Evolutionary conservation across 306 rosid genomes (phyloP).

Genomic region (Nissolia schottii): DNA sequence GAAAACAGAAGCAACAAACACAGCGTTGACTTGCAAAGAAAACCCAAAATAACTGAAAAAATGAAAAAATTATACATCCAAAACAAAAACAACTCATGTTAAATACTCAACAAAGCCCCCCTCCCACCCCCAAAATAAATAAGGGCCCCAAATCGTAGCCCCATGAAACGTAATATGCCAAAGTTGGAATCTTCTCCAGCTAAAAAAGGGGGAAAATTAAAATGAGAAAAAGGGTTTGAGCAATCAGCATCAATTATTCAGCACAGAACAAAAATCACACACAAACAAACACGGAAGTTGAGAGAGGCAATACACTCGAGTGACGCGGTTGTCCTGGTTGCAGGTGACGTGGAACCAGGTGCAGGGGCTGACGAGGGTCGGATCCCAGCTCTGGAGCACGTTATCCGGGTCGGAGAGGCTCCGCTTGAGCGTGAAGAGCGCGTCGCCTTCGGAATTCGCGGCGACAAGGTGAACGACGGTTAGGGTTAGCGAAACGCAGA

Average conservation of each 20-base stretch:
- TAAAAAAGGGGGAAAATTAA: not conserved
- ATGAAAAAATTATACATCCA: not conserved
- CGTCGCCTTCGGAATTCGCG: slow-evolving; percentile 88
- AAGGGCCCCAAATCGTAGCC: not conserved
- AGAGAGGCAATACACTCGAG: slow-evolving; percentile 61
- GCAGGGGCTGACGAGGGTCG: slow-evolving; percentile 91
- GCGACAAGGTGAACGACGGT: slow-evolving; percentile 22
- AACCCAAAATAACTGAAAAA: not conserved
- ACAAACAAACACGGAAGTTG: not conserved
- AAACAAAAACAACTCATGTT: not conserved
- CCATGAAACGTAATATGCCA: not conserved
- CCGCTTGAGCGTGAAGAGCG: slow-evolving; percentile 68
- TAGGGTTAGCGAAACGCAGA: slow-evolving; percentile 34
- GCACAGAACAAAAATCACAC: not conserved
- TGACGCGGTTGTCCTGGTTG: slow-evolving; percentile 83
- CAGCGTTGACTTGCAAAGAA: not conserved
- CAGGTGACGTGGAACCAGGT: slow-evolving; percentile 99
- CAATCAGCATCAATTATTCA: not conserved
- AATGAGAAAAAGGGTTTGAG: not conserved
- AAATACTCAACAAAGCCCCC: not conserved
- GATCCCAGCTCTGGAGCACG: slow-evolving; percentile 98
- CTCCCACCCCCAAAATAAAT: not conserved
- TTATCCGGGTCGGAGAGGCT: slow-evolving; percentile 83
- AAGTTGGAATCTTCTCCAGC: not conserved
- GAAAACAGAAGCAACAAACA: not conserved